These are phyloP conservation scores for Mortierella sp. DNA, from an alignment of 371 early-diverging fungal species.

Conservation along the genomic window DNA sequence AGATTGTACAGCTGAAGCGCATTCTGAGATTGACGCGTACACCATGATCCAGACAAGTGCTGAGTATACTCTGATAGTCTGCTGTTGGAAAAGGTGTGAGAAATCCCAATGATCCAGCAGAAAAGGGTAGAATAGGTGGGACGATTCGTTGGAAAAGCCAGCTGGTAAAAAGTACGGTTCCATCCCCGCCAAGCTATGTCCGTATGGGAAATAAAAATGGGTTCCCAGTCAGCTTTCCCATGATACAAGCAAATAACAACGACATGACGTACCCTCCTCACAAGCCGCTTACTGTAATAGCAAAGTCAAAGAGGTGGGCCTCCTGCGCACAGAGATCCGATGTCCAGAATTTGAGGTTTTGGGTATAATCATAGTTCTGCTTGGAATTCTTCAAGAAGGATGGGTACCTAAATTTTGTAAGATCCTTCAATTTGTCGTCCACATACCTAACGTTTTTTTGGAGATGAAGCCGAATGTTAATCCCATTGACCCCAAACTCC, in stretches of 20 bases:
- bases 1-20: slow-evolving; percentile 88
- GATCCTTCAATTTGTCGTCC: slow-evolving; percentile 67
- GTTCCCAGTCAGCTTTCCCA: too few relatives aligned
- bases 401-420: slow-evolving; percentile 65
- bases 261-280: too few relatives aligned
- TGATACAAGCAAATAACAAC: too few relatives aligned
- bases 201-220: too few relatives aligned
- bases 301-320: slow-evolving; percentile 78
- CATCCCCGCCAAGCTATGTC: slow-evolving; percentile 86
- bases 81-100: slow-evolving; percentile 87
- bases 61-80: slow-evolving; percentile 66
- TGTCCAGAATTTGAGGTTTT: slow-evolving; percentile 79
- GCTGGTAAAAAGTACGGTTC: slow-evolving; percentile 86
- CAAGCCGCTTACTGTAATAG: slow-evolving; percentile 80
- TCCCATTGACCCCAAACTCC: too few relatives aligned
- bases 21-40: slow-evolving; percentile 89
- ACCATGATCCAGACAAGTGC: slow-evolving; percentile 72
- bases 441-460: too few relatives aligned
- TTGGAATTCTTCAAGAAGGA: slow-evolving; percentile 58
- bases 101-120: slow-evolving; percentile 90
- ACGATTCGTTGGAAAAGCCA: slow-evolving; percentile 90
- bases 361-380: slow-evolving; percentile 54
- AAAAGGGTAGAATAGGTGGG: slow-evolving; percentile 91
- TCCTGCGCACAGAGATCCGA: slow-evolving; percentile 72
- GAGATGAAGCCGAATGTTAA: too few relatives aligned